A percentile compares a stretch with the other conserved stretches of the same genome.
phyloP scores from a whole-genome alignment of 2,329 filamentous ascomycete species.

The Fusarium acutatum region DNA sequence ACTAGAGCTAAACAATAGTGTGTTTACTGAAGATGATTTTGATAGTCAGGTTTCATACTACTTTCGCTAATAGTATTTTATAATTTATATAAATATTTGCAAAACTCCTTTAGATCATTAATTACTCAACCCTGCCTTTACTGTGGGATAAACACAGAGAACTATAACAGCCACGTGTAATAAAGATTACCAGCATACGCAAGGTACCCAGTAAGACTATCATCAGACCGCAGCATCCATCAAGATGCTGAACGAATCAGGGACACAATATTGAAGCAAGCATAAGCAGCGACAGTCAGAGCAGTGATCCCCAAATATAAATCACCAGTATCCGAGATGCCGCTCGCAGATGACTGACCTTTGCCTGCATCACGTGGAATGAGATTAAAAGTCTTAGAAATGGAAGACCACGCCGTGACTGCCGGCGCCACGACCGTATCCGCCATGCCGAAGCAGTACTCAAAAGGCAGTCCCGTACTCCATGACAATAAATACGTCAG shows the following conservation, averaged over 20 bases:
- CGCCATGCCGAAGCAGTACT: background rate
- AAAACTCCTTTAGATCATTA: too few relatives aligned
- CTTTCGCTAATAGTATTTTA: too few relatives aligned
- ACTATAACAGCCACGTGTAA: background rate
- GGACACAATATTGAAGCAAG: background rate
- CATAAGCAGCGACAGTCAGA: background rate
- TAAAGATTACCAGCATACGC: background rate
- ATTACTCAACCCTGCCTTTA: too few relatives aligned
- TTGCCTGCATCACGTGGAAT: background rate
- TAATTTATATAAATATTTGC: too few relatives aligned
- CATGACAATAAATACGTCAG: background rate
- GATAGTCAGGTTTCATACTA: too few relatives aligned
- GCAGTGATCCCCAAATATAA: background rate
- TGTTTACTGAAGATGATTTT: too few relatives aligned
- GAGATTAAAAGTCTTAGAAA: background rate
- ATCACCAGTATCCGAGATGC: background rate
- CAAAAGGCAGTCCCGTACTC: background rate
- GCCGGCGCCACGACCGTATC: background rate
- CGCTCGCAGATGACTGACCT: background rate
- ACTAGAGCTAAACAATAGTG: too few relatives aligned
- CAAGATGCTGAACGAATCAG: background rate
- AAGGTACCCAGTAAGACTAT: background rate
- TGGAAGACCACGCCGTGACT: background rate
- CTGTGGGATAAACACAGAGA: background rate
- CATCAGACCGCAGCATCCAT: too few relatives aligned